Base-by-base conservation (phyloP, 768 basidiomycete genomes). In the Trametes elegans region DNA sequence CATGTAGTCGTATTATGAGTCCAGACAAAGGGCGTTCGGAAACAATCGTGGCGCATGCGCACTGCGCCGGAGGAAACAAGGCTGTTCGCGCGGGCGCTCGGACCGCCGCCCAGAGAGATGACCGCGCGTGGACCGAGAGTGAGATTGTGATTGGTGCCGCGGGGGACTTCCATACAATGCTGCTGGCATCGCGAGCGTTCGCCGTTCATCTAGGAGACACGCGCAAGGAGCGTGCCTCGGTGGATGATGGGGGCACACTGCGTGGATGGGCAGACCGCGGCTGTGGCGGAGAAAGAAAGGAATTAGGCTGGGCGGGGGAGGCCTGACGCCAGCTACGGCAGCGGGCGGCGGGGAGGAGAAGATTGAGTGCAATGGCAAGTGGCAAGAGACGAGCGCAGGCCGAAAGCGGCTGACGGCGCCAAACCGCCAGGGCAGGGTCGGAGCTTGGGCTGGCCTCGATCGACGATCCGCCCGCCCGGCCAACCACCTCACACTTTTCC, bases 371-470 rank as follows among this genome's bases (percentile, higher is more conserved):
- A 48, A 21, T 48, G 46, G 32, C n/a, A n/a, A n/a, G n/a, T 32
- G 46, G 57, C 41, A 54, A 49, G 51, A 51, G 57, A 48, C 47
- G 57, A 53, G 47, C 48, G 43, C 26, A 45, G 28, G 57, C 57
- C 57, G 28, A 44, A 54, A 54, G 57, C 52, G 57, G 57, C 57
- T 59, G 43, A 59, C 57, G 57, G 57, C 57, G 57, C 43, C 47
- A 49, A 59, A 59, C 39, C 32, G 50, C 43, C 56, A 57, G 56
- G 55, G 36, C 34, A 41, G 40, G 10, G 57, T 51, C 57, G 49
- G 57, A 59, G 56, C 56, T 53, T 57, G 53, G 53, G 28, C 53
- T 26, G 3, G 49, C 32, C 55, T 24, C 11, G 55, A 45, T 50
- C 49, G 42, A 49, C 46, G 40, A 47, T 46, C 34, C 45, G 45